phyloP scores from a whole-genome alignment of 495 filamentous ascomycete species.

The Podospora sp. region DNA sequence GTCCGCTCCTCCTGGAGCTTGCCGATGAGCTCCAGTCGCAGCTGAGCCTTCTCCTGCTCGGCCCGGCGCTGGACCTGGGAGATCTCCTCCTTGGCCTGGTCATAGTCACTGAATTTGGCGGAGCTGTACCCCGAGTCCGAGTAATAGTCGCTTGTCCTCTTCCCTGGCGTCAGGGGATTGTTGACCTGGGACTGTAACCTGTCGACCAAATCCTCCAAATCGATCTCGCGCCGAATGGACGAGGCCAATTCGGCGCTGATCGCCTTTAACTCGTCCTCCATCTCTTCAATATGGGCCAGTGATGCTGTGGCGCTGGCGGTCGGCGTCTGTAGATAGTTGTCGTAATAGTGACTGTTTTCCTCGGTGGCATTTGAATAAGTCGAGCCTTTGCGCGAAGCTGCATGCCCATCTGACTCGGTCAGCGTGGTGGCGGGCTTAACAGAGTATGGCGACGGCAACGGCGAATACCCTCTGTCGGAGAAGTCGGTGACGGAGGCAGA shows the following conservation, averaged over 20 bases:
- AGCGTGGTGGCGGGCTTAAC: constrained; percentile 37
- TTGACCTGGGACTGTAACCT: constrained; percentile 74
- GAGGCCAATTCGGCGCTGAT: constrained; percentile 89
- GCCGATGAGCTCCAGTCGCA: constrained; percentile 78
- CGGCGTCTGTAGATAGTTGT: constrained; percentile 52
- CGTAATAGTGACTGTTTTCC: constrained; percentile 44
- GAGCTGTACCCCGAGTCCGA: constrained; percentile 94
- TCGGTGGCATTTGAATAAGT: constrained; percentile 37
- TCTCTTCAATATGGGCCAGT: constrained; percentile 61
- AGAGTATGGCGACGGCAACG: constrained; percentile 50
- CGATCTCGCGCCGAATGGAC: constrained; percentile 94
- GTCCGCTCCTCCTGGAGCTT: constrained; percentile 84
- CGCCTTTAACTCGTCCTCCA: constrained; percentile 91
- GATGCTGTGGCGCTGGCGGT: constrained; percentile 42
- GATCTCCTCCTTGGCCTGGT: constrained; percentile 76
- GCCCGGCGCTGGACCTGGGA: constrained; percentile 79
- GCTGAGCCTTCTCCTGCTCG: constrained; percentile 88
- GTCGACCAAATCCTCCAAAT: constrained; percentile 92
- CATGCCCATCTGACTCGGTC: constrained; percentile 42
- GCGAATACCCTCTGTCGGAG: constrained; percentile 55
- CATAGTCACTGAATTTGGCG: constrained; percentile 66
- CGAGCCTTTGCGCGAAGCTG: constrained; percentile 38
- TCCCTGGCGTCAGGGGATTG: constrained; percentile 61
- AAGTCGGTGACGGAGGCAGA: constrained; percentile 43
- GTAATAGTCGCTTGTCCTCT: constrained; percentile 95